A percentile compares a stretch with the other conserved stretches of the same genome.
These are phyloP conservation scores for Actinidia polygama DNA, from an alignment of 179 eudicot genomes.

Conservation along the genomic window DNA sequence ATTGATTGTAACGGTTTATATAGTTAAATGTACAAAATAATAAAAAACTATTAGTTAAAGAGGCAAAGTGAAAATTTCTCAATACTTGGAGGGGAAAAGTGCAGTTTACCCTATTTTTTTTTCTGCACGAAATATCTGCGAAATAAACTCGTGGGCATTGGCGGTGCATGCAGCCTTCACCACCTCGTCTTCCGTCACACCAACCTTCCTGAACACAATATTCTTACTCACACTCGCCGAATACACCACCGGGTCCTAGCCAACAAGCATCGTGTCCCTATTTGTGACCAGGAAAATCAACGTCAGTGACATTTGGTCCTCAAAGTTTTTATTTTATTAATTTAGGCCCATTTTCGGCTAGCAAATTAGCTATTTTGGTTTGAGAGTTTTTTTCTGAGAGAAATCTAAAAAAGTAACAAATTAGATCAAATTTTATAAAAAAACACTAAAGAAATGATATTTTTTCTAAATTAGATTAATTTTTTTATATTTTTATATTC, in stretches of 20 bases:
- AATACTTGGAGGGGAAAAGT: too few species aligned
- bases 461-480: too few species aligned
- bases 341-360: background rate
- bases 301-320: background rate
- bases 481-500: too few species aligned
- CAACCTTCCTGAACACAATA: conserved; percentile 49
- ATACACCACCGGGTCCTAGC: conserved; percentile 60
- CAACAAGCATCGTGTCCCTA: conserved; percentile 53
- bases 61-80: too few species aligned
- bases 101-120: background rate
- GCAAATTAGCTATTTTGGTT: background rate
- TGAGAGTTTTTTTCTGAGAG: background rate
- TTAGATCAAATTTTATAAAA: too few species aligned
- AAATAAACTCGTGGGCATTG: conserved; percentile 63
- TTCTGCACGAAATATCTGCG: conserved; percentile 33
- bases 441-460: too few species aligned
- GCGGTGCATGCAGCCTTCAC: conserved; percentile 58
- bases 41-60: too few species aligned
- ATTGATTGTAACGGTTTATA: background rate
- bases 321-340: too few species aligned
- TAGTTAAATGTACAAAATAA: background rate
- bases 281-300: background rate
- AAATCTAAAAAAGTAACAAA: background rate
- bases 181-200: conserved; percentile 52
- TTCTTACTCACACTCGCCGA: conserved; percentile 56